These are phyloP conservation scores for Trichosporon asahii DNA, from an alignment of 1,284 basidiomycete genomes.

Conservation along the genomic window DNA sequence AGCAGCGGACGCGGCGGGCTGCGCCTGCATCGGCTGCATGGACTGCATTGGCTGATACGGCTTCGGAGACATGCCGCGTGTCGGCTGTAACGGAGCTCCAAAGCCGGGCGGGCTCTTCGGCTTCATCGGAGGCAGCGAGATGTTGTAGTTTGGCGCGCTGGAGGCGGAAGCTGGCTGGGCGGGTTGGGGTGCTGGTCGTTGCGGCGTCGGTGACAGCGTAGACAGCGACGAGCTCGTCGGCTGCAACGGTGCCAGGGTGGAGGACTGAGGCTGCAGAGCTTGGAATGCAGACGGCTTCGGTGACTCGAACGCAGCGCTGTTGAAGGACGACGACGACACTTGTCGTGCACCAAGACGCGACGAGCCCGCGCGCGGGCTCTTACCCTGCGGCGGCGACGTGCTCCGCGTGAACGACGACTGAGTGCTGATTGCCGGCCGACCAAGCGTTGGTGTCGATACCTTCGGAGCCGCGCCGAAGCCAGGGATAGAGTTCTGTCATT, in stretches of 20 bases:
- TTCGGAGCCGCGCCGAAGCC: constrained; percentile 9
- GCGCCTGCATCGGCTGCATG: not conserved
- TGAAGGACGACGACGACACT: constrained; percentile 43
- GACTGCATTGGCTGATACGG: not conserved
- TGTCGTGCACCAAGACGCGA: constrained; percentile 16
- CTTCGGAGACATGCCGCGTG: constrained; percentile 1
- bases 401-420: not conserved
- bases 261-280: constrained; percentile 12
- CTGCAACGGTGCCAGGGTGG: constrained; percentile 20
- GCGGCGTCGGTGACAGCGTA: not conserved
- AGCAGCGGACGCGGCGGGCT: constrained; percentile 25
- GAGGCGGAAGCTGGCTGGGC: not conserved
- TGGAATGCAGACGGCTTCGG: constrained; percentile 13
- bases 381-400: constrained; percentile 4
- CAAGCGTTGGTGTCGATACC: not conserved
- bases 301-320: constrained; percentile 35
- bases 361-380: not conserved
- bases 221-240: constrained; percentile 12
- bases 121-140: constrained; percentile 40
- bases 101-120: constrained; percentile 17
- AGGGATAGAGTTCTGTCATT: constrained; percentile 19
- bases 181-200: not conserved
- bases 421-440: not conserved
- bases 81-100: constrained; percentile 17
- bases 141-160: constrained; percentile 46